A percentile compares a stretch with the other conserved stretches of the same genome.
phyloP scores from a whole-genome alignment of 2,329 filamentous ascomycete species.

The Myotisia sp. region DNA sequence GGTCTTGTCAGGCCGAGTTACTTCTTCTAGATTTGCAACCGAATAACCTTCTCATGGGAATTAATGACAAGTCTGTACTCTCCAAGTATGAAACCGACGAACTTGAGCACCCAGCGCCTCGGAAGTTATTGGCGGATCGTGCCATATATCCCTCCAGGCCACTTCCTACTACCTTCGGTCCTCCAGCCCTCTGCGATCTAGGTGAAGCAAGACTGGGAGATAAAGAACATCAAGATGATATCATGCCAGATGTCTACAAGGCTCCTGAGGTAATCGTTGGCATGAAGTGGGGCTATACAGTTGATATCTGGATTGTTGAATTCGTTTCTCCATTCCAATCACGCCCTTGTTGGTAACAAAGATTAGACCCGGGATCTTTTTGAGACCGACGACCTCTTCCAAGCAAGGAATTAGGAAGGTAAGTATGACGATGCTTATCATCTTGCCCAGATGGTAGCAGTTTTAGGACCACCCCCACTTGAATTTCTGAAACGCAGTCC shows the following conservation, averaged over 20 bases:
- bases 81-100: slow-evolving; percentile 18
- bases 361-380: slow-evolving; percentile 15
- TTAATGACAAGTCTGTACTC: slow-evolving; percentile 19
- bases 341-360: neutral
- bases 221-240: slow-evolving; percentile 12
- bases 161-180: slow-evolving; percentile 13
- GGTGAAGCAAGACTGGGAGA: slow-evolving; percentile 16
- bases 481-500: slow-evolving; percentile 7
- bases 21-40: slow-evolving; percentile 18
- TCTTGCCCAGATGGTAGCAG: slow-evolving; percentile 5
- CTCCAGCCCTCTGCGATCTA: slow-evolving; percentile 19
- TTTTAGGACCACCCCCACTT: slow-evolving; percentile 6
- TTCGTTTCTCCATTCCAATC: slow-evolving; percentile 11
- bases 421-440: slow-evolving; percentile 1
- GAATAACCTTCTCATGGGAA: slow-evolving; percentile 20
- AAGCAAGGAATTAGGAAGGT: neutral
- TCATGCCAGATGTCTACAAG: slow-evolving; percentile 18
- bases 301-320: slow-evolving; percentile 21
- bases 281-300: slow-evolving; percentile 19
- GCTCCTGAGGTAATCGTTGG: slow-evolving; percentile 20
- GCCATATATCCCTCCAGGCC: slow-evolving; percentile 18
- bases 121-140: slow-evolving; percentile 18
- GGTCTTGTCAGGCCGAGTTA: neutral
- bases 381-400: slow-evolving; percentile 12
- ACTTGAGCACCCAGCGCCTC: slow-evolving; percentile 15